Evolutionary conservation across 139 green algal species (phyloP), one percentile per base, ranked within the genome.

Genomic region (Coelastrella sp.): DNA sequence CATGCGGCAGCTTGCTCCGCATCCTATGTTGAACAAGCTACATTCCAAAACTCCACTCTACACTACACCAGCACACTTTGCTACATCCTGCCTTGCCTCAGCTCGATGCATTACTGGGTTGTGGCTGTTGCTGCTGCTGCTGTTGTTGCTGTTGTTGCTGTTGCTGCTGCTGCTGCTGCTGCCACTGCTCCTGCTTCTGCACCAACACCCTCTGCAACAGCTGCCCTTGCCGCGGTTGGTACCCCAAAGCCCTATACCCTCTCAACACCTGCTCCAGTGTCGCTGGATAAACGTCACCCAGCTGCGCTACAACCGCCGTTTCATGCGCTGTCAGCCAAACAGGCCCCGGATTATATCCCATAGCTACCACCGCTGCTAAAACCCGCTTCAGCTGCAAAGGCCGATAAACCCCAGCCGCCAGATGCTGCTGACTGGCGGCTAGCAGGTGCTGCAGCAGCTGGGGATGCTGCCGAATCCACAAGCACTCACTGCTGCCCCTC

Each of bases 401-500:
- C 19, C 19, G 17, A 5, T 66, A 73, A 14, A 22, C 81, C 22
- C 22, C 22, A 5, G 47, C 19, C 16, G 4, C 47, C 14, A 83
- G n/a, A 0, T 83, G 77, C 77, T 61, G 47, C 54, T 64, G 47
- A 22, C 47, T 64, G 7, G 22, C 8, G 11, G 47, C 16, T 5
- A 80, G 14, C 86, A 90, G 75, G 60, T 73, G 71, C 75, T 54
- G 59, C 86, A 90, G 56, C 5, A 85, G 13, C 23, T 77, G 14
- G 2, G 86, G 58, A 16, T 90, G 58, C 73, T 82, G 86, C 23
- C 86, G 74, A 22, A 90, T 17, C 86, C 86, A 90, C 75, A 83
- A 16, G 59, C 86, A 90, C 86, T 84, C 86, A 16, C 65, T 73
- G 59, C 23, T 61, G 59, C 74, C 59, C 23, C 86, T 60, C 86